A percentile compares a stretch with the other conserved stretches of the same genome.
Conservation (phyloP, 192 early-diverging fungal genomes). For the Phycomyces nitens region DNA sequence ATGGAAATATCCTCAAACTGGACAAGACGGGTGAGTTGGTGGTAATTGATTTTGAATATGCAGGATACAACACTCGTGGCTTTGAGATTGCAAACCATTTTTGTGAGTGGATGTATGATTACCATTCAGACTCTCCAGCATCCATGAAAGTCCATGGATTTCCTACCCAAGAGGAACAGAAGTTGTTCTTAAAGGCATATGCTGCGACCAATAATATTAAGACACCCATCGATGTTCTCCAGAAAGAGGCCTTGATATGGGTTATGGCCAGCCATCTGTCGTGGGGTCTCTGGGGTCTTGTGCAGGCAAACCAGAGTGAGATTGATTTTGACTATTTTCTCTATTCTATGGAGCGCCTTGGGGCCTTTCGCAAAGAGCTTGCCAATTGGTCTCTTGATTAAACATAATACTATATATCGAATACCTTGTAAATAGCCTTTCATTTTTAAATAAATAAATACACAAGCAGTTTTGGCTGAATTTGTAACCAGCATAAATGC, state of each 20-base stretch:
- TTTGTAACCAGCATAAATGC: too few relatives aligned
- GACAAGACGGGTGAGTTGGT: conserved; percentile 58
- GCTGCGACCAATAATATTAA: conserved; percentile 46
- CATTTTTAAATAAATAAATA: too few relatives aligned
- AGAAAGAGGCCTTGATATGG: conserved; percentile 38
- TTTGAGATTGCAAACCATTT: conserved; percentile 85
- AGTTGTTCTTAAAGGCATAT: conserved; percentile 64
- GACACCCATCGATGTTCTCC: not conserved
- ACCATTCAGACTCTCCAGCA: conserved; percentile 53
- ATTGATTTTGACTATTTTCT: conserved; percentile 77
- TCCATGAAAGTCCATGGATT: conserved; percentile 42
- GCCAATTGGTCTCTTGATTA: not conserved
- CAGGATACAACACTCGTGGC: conserved; percentile 74
- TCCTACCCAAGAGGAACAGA: conserved; percentile 57
- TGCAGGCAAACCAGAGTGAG: conserved; percentile 71
- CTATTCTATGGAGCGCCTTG: conserved; percentile 58
- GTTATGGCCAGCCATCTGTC: conserved; percentile 56
- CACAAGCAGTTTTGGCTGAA: too few relatives aligned
- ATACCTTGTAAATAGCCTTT: too few relatives aligned
- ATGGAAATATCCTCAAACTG: conserved; percentile 79
- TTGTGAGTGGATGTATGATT: conserved; percentile 83
- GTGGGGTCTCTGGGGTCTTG: conserved; percentile 80
- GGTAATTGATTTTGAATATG: conserved; percentile 80
- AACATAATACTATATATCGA: too few relatives aligned
- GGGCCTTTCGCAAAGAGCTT: conserved; percentile 39